A percentile compares a stretch with the other conserved stretches of the same genome.
Conservation (phyloP, 768 basidiomycete species). For the Hygrophoropsis aurantiaca region DNA sequence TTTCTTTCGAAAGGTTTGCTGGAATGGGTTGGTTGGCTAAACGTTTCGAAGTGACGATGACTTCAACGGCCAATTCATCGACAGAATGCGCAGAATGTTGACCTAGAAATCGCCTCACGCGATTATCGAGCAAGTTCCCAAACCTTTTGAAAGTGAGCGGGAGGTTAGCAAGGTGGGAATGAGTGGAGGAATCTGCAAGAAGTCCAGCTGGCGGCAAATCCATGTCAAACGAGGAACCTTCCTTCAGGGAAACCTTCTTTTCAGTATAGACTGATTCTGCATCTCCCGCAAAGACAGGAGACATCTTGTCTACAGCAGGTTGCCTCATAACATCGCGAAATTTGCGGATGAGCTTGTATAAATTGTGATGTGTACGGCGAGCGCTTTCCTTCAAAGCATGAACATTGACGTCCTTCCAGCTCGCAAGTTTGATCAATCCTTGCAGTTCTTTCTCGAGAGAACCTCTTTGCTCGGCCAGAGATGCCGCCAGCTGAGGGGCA, state of each 20-base stretch:
- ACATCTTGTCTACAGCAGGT: conserved; percentile 50
- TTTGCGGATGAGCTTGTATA: conserved; percentile 89
- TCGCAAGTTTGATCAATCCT: conserved; percentile 90
- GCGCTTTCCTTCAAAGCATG: conserved; percentile 92
- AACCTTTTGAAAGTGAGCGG: conserved; percentile 52
- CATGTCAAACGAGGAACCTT: conserved; percentile 1
- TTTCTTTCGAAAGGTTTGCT: conserved; percentile 42
- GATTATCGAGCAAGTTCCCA: conserved; percentile 39
- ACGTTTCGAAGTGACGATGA: conserved; percentile 60
- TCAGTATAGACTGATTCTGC: conserved; percentile 25
- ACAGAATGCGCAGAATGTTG: conserved; percentile 40
- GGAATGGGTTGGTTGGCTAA: conserved; percentile 52
- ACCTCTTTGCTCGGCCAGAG: conserved; percentile 56
- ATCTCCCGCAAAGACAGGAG: conserved; percentile 34
- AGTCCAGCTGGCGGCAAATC: conserved; percentile 17
- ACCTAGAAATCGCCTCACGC: conserved; percentile 43
- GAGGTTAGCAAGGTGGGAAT: conserved; percentile 48
- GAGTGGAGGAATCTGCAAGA: conserved; percentile 6
- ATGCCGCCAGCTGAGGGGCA: conserved; percentile 40
- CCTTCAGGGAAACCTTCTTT: background rate
- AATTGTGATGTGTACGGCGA: conserved; percentile 82
- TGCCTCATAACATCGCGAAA: conserved; percentile 88
- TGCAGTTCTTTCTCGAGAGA: conserved; percentile 77
- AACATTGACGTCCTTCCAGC: conserved; percentile 97
- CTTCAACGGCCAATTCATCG: conserved; percentile 57